Conservation (phyloP, 2,329 filamentous ascomycete genomes). For the Curvularia spicifera region DNA sequence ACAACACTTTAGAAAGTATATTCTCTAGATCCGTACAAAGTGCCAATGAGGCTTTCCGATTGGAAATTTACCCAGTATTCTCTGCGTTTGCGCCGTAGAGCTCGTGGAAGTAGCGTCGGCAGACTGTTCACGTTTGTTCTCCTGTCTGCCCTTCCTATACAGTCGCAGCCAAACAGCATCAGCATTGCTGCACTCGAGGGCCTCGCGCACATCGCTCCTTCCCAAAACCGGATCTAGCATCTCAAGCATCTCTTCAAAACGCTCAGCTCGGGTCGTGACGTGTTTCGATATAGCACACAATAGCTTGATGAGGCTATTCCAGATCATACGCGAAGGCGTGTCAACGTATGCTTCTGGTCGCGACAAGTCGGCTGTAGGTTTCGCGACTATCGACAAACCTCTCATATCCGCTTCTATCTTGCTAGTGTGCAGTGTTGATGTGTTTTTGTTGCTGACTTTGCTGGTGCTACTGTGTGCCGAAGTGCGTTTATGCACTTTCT, state of each 20-base stretch:
- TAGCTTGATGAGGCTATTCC: slow-evolving; percentile 67
- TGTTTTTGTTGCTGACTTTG: slow-evolving; percentile 1
- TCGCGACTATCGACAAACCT: slow-evolving; percentile 6
- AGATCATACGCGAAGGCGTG: slow-evolving; percentile 66
- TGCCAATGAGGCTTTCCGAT: slow-evolving; percentile 21
- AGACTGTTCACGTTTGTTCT: neutral
- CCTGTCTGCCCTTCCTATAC: slow-evolving; percentile 25
- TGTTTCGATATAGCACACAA: slow-evolving; percentile 66
- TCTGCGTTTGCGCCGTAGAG: neutral
- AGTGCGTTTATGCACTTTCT: slow-evolving; percentile 36
- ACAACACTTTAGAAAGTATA: neutral
- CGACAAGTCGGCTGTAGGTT: slow-evolving; percentile 2
- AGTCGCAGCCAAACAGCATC: slow-evolving; percentile 76
- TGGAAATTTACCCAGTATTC: slow-evolving; percentile 7
- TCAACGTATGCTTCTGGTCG: slow-evolving; percentile 54
- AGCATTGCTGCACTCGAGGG: slow-evolving; percentile 69
- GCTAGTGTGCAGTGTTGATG: slow-evolving; percentile 6
- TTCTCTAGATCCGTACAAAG: slow-evolving; percentile 12
- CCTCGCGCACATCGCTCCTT: slow-evolving; percentile 58
- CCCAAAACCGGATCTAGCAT: slow-evolving; percentile 58
- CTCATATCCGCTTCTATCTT: slow-evolving; percentile 15
- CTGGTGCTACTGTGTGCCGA: slow-evolving; percentile 16
- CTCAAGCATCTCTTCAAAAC: slow-evolving; percentile 74
- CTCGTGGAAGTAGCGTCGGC: neutral
- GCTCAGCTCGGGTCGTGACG: slow-evolving; percentile 69